Base-by-base conservation (phyloP, 2,329 filamentous ascomycete species). In the Sporothrix phasma region DNA sequence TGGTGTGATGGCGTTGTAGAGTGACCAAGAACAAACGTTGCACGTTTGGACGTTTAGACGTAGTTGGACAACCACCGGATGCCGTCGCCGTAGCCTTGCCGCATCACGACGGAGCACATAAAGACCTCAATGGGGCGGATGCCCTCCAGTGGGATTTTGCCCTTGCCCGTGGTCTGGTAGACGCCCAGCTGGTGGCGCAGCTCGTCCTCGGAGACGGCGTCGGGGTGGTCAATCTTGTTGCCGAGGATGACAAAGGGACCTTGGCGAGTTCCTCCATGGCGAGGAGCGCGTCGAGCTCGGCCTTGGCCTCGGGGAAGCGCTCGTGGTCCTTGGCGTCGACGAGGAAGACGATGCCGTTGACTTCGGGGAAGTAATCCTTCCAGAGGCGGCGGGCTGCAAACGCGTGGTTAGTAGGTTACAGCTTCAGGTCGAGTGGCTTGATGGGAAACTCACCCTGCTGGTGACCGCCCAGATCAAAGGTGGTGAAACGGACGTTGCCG, bases 211-310 rank as follows among this genome's bases (percentile, higher is more conserved):
- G 89, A 93, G 63, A 97, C 88, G 68, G 94, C 94, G 71, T 95
- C 89, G 62, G 92, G 92, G 80, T 97, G 92, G 77, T 99, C 94
- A 76, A 99, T 99, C 86, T 99, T 99, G 86, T 99, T 99, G 71
- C 94, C 94, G 68, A 99, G 85, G 71, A 99, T 86, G 67, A 97
- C 85, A 77, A 97, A 97, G 63, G 94, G 94, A 96, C 94, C 82
- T 96, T 97, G 75, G 86, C 81, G 45, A 99, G 85, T 75, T 97
- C 93, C 79, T 99, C 94, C 93, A 99, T 97, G 67, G 90, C 87
- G 70, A 99, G 84, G 61, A 97, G 88, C 62, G 90, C 92, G 74
- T 99, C 94, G 68, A 99, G 89, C 81, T 99, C 94, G 72, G 89
- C 93, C 82, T 97, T 97, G 74, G 92, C 89, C 81, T 99, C 94